Evolutionary conservation across 2,329 filamentous ascomycete genomes (phyloP).

Genomic region (Fusarium nurragi): DNA sequence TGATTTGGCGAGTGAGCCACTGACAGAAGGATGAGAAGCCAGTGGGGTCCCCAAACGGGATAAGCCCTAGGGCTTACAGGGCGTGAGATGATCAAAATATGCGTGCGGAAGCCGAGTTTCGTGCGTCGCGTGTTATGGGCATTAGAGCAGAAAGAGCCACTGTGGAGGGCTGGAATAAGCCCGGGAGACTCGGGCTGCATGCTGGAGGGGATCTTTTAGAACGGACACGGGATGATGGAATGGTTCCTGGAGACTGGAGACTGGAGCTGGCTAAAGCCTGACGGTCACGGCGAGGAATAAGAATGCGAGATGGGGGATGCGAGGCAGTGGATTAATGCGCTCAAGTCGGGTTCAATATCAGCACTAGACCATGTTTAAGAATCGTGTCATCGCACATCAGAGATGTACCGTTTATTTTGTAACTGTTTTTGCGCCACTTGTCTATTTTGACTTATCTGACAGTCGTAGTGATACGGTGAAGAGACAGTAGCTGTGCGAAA

Average conservation of each 20-base stretch:
- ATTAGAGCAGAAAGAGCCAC: not conserved
- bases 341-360: constrained; percentile 16
- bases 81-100: constrained; percentile 22
- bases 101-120: constrained; percentile 1
- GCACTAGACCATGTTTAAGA: constrained; percentile 24
- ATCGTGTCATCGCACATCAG: constrained; percentile 7
- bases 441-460: not conserved
- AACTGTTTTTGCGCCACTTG: not conserved
- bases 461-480: too few relatives aligned
- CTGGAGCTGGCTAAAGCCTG: constrained; percentile 19
- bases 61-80: constrained; percentile 43
- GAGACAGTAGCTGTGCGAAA: not conserved
- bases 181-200: constrained; percentile 16
- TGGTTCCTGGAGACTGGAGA: constrained; percentile 26
- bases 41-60: constrained; percentile 25
- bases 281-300: not conserved
- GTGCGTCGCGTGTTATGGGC: constrained; percentile 21
- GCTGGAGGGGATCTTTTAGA: constrained; percentile 17
- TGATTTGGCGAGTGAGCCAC: constrained; percentile 12
- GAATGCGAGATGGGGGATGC: constrained; percentile 9
- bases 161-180: constrained; percentile 5
- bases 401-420: not conserved
- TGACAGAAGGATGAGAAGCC: constrained; percentile 6
- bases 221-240: constrained; percentile 34
- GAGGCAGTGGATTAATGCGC: not conserved